Percentiles rank a stretch among this genome's conserved stretches.
Evolutionary conservation across 768 basidiomycete species (phyloP).

Genomic region (Lentinula raphanica): DNA sequence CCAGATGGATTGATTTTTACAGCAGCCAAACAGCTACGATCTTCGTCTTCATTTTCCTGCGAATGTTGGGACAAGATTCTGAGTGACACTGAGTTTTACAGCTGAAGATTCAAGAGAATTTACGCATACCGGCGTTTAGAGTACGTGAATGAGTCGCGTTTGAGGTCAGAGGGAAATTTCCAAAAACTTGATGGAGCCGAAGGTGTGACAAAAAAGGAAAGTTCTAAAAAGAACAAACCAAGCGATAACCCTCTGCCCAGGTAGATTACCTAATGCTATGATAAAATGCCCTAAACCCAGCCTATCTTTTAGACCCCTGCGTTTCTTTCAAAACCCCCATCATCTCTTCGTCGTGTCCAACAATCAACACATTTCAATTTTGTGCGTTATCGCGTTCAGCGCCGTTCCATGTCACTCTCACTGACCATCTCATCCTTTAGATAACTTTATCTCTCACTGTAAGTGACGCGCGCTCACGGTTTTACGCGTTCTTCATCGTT

Average conservation of each 20-base stretch:
- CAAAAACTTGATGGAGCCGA: background rate
- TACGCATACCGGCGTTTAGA: no score
- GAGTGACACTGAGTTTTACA: no score
- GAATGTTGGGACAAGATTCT: no score
- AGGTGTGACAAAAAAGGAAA: background rate
- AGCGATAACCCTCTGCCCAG: background rate
- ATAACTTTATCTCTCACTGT: constrained; percentile 4
- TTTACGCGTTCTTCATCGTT: constrained; percentile 8
- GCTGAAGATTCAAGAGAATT: no score
- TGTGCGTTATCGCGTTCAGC: background rate
- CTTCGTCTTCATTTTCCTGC: no score
- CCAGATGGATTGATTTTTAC: no score
- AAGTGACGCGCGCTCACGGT: constrained; percentile 7
- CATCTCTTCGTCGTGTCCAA: constrained; percentile 7
- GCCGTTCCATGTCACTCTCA: background rate
- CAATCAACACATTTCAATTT: background rate
- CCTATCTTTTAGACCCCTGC: background rate
- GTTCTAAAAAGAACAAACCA: background rate
- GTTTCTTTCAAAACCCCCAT: constrained; percentile 7
- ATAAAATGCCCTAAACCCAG: background rate
- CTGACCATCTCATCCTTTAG: constrained; percentile 2
- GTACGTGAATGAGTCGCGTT: background rate
- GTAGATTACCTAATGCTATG: background rate
- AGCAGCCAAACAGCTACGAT: no score
- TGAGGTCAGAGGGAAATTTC: background rate